Evolutionary conservation across 2,329 filamentous ascomycete species (phyloP).

Genomic region (Xylariaceae sp.): DNA sequence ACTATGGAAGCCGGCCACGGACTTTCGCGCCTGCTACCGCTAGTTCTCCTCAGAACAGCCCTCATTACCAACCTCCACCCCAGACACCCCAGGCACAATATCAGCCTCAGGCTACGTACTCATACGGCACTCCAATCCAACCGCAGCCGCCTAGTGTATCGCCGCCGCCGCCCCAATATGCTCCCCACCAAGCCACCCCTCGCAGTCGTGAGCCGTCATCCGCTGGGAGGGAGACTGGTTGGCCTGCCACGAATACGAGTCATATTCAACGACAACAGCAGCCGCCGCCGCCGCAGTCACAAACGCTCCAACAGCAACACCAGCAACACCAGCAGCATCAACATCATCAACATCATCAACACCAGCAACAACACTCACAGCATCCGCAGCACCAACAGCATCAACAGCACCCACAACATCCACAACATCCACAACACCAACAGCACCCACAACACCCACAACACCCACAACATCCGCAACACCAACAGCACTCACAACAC

Average conservation of each 20-base stretch:
- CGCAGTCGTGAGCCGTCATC: slow-evolving; percentile 40
- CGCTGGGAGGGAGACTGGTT: slow-evolving; percentile 34
- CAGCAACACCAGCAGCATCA: slow-evolving; percentile 28
- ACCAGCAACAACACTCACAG: slow-evolving; percentile 24
- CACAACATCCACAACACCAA: slow-evolving; percentile 22
- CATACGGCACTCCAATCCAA: slow-evolving; percentile 39
- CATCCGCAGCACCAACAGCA: slow-evolving; percentile 1
- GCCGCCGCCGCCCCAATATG: slow-evolving; percentile 53
- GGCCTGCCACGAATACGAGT: slow-evolving; percentile 29
- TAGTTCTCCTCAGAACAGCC: slow-evolving; percentile 43
- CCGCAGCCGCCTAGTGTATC: slow-evolving; percentile 38
- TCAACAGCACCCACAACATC: slow-evolving; percentile 23
- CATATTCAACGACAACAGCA: slow-evolving; percentile 32
- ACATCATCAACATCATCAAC: slow-evolving; percentile 28
- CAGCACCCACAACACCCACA: slow-evolving; percentile 26
- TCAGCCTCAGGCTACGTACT: slow-evolving; percentile 40
- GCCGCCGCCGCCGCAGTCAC: slow-evolving; percentile 24
- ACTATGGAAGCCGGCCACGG: slow-evolving; percentile 38
- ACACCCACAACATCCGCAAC: slow-evolving; percentile 20
- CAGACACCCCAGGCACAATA: slow-evolving; percentile 37
- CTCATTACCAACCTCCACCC: slow-evolving; percentile 41
- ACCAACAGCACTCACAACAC: slow-evolving; percentile 26
- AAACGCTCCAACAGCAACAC: slow-evolving; percentile 24
- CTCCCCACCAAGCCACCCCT: slow-evolving; percentile 40
- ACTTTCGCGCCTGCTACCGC: slow-evolving; percentile 35